A percentile compares a stretch with the other conserved stretches of the same genome.
These are phyloP conservation scores for Cryphonectria naterciae DNA, from an alignment of 2,329 filamentous ascomycete genomes.

Conservation along the genomic window DNA sequence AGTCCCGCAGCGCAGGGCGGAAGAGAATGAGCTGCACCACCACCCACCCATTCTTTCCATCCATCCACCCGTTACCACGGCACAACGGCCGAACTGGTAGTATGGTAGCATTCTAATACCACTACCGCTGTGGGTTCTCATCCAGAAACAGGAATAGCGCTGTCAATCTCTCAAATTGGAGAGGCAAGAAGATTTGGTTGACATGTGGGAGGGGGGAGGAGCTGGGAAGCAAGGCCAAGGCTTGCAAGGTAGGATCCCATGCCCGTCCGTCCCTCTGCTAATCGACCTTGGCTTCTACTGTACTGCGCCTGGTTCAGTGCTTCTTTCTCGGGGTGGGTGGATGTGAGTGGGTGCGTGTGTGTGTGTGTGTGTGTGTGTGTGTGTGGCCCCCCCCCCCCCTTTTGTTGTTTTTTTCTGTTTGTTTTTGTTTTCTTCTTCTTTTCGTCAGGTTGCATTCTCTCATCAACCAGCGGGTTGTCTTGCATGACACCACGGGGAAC, in stretches of 20 bases:
- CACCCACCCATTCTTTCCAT: not conserved
- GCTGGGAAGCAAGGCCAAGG: not conserved
- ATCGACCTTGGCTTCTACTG: not conserved
- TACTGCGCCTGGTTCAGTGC: no score
- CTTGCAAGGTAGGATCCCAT: not conserved
- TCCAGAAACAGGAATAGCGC: conserved; percentile 11
- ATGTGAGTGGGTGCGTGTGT: no score
- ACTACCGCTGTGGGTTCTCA: not conserved
- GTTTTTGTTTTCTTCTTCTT: not conserved
- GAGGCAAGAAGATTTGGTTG: not conserved
- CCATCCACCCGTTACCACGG: not conserved
- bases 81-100: not conserved
- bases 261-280: not conserved
- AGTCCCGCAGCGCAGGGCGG: not conserved
- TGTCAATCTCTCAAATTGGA: not conserved
- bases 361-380: no score
- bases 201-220: not conserved
- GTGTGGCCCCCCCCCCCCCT: not conserved
- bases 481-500: not conserved
- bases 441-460: not conserved
- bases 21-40: not conserved
- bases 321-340: no score
- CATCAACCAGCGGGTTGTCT: not conserved
- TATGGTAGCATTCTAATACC: not conserved
- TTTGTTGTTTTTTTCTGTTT: not conserved